Evolutionary conservation across 805 yeast genomes (phyloP), one percentile per base, ranked within the genome.

Genomic region (Hanseniaspora osmophila): DNA sequence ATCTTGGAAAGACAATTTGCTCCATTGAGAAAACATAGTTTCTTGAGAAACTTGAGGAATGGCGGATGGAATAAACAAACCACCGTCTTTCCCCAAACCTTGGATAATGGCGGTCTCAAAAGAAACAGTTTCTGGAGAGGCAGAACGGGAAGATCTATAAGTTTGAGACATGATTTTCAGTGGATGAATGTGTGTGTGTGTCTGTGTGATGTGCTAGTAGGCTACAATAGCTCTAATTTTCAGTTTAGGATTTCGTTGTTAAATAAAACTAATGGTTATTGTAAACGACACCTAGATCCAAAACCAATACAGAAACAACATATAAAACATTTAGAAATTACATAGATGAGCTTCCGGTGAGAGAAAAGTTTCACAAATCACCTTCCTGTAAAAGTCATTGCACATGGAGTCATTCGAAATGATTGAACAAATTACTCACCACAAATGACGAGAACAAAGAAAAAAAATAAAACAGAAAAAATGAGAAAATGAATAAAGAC

Each of bases 21-120:
- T 66, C 97, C 97, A 90, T 50, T 69, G 65, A 35, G 66, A 58
- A 45, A 80, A 63, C 51, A 82, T 73, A 48, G 73, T 74, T 11
- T 67, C 59, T 6, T 79, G 69, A 50, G 59, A 63, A 30, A 84
- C 71, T 50, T 70, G 62, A 47, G 97, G 96, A 54, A 88, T 84
- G 41, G 61, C 69, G 13, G 92, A 74, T 41, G 98, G 99, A 46
- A 92, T 72, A 63, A 85, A 92, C 37, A 92, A 74, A 37, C 99
- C 99, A 53, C 98, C 98, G 61, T 94, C 99, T 42, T 84, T 78
- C 45, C 97, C 97, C 57, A 92, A 72, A 44, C 99, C 99, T 47
- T 83, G 82, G 63, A 84, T 78, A 47, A 84, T 82, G 17, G 82
- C 90, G 44, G 78, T 87, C 62, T 84, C 94, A 52, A 84, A 84